Evolutionary conservation across 2,329 filamentous ascomycete genomes (phyloP).

Genomic region (Chaetomium sp.): DNA sequence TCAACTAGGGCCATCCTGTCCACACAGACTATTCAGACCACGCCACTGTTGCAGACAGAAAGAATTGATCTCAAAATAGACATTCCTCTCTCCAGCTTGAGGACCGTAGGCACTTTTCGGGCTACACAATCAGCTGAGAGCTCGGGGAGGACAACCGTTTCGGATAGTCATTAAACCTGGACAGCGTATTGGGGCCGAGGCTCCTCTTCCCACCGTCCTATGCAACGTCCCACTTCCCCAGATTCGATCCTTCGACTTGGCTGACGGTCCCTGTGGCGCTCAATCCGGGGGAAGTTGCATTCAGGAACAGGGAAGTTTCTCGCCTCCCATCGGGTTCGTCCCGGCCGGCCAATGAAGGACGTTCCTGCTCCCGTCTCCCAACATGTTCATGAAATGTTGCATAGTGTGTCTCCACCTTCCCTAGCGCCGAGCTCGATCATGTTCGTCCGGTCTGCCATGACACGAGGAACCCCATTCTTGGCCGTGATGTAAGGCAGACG

Average conservation of each 20-base stretch:
- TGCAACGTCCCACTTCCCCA: conserved; percentile 24
- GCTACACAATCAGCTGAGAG: background rate
- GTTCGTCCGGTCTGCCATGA: background rate
- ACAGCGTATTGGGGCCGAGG: conserved; percentile 19
- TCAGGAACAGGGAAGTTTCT: conserved; percentile 13
- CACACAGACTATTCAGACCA: background rate
- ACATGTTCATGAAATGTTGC: background rate
- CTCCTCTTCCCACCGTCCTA: conserved; percentile 12
- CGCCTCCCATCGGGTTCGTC: background rate
- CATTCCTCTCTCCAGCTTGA: background rate
- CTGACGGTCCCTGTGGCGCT: conserved; percentile 3
- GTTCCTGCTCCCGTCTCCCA: conserved; percentile 11
- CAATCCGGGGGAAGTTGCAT: conserved; percentile 11
- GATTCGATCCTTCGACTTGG: conserved; percentile 7
- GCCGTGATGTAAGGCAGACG: background rate
- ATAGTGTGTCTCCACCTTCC: background rate
- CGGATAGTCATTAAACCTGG: background rate
- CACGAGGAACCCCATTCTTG: background rate
- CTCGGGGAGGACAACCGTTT: conserved; percentile 3
- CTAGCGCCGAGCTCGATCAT: background rate
- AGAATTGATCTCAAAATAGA: background rate
- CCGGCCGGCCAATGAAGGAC: conserved; percentile 14
- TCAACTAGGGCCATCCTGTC: background rate
- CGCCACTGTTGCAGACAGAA: background rate
- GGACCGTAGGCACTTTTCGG: background rate